Conservation (phyloP, 73 alveolate species). For the Paramecium caudatum region DNA sequence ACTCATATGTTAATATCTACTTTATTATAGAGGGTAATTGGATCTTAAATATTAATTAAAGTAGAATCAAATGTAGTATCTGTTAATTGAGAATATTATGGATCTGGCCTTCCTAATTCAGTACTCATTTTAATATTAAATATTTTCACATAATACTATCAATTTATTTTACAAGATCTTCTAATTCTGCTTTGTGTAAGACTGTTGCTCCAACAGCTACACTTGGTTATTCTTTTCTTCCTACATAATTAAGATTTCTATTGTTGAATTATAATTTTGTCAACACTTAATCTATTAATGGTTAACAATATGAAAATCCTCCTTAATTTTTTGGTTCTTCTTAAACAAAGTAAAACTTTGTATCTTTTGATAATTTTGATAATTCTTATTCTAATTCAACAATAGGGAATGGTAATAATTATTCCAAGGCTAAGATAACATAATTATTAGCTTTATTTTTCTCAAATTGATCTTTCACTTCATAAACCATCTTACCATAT, state of each 20-base stretch:
- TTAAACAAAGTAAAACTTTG: conserved; percentile 77
- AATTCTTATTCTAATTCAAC: conserved; percentile 75
- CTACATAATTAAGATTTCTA: not conserved
- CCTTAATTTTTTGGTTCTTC: conserved; percentile 88
- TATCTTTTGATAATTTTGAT: not conserved
- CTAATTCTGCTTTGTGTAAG: conserved; percentile 22
- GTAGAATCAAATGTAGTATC: not conserved
- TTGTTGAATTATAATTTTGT: not conserved
- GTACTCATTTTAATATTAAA: not conserved
- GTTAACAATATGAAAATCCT: conserved; percentile 74
- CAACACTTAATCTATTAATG: not conserved
- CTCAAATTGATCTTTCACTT: conserved; percentile 73
- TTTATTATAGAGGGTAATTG: conserved; percentile 24
- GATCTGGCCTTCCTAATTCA: not conserved
- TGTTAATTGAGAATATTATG: conserved; percentile 12
- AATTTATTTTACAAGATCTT: conserved; percentile 14
- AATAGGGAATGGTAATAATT: conserved; percentile 89
- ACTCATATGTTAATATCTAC: not conserved
- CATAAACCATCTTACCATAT: conserved; percentile 83
- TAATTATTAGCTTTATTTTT: conserved; percentile 46
- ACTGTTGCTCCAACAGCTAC: conserved; percentile 56
- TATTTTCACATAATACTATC: conserved; percentile 30
- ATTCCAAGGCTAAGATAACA: conserved; percentile 82
- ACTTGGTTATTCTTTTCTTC: conserved; percentile 47
- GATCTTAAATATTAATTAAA: conserved; percentile 4